Conservation (phyloP, 768 basidiomycete genomes). For the Mycena indigotica region DNA sequence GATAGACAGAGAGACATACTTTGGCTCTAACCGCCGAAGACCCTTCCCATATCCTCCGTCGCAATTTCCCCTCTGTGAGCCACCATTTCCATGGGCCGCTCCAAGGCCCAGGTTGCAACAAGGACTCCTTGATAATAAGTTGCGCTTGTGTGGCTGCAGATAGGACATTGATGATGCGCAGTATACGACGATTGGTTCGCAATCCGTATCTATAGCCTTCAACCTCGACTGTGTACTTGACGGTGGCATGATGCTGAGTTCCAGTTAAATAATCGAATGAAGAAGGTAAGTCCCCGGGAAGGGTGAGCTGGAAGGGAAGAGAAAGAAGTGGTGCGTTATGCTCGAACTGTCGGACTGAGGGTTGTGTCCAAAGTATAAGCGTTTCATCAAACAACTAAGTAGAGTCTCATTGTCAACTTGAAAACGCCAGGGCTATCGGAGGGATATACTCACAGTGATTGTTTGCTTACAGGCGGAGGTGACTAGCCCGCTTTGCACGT, state of each 20-base stretch:
- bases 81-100: background rate
- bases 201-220: too few species aligned
- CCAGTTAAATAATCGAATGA: background rate
- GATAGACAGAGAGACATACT: background rate
- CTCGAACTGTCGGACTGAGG: too few species aligned
- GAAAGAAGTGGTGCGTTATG: too few species aligned
- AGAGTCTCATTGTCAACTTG: too few species aligned
- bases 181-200: slow-evolving; percentile 4
- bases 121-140: slow-evolving; percentile 1
- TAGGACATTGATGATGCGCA: background rate
- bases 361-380: too few species aligned
- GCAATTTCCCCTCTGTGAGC: background rate
- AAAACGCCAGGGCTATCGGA: too few species aligned
- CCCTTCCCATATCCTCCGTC: slow-evolving; percentile 12
- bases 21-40: slow-evolving; percentile 1
- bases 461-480: too few species aligned
- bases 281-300: background rate
- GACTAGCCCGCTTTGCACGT: too few species aligned
- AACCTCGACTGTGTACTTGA: background rate
- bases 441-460: too few species aligned
- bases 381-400: too few species aligned
- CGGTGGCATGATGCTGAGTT: background rate
- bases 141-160: slow-evolving; percentile 2
- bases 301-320: slow-evolving; percentile 1
- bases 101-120: slow-evolving; percentile 1